Percentiles rank a stretch among this genome's conserved stretches.
Evolutionary conservation across 164 flowering plant species (phyloP).

Genomic region (Paratinospora sagittata): DNA sequence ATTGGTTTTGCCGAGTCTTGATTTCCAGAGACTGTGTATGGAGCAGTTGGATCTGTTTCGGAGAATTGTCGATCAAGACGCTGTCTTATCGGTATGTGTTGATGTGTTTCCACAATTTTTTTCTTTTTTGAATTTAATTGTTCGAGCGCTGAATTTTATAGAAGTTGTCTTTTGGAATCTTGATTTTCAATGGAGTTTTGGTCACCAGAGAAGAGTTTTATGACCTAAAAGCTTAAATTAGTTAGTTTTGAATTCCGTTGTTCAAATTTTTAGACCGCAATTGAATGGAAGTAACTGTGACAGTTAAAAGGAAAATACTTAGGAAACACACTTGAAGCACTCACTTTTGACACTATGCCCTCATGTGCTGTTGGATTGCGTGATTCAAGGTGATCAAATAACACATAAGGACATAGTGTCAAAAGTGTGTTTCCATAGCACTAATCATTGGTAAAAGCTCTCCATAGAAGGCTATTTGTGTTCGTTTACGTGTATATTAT

Average conservation of each 20-base stretch:
- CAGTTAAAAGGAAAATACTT: too few relatives aligned
- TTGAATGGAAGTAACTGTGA: too few relatives aligned
- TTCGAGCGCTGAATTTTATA: neutral
- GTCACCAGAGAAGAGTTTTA: neutral
- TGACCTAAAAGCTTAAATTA: neutral
- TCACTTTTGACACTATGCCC: too few relatives aligned
- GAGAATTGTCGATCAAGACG: conserved; percentile 53
- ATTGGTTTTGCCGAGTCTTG: conserved; percentile 62
- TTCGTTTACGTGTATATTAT: too few relatives aligned
- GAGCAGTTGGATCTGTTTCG: conserved; percentile 76
- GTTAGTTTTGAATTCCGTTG: neutral
- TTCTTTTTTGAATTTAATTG: neutral
- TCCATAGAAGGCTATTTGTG: too few relatives aligned
- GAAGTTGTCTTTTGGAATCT: neutral
- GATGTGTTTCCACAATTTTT: neutral
- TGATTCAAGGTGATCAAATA: too few relatives aligned
- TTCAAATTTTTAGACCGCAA: too few relatives aligned
- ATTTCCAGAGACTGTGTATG: conserved; percentile 72
- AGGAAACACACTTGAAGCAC: too few relatives aligned
- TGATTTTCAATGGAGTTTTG: neutral
- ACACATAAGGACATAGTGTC: too few relatives aligned
- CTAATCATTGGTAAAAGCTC: too few relatives aligned
- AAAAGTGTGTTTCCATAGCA: too few relatives aligned
- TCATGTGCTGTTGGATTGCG: too few relatives aligned
- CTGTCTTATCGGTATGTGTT: conserved; percentile 57